Base-by-base conservation (phyloP, 306 rosid species). In the Dalbergia oliveri region DNA sequence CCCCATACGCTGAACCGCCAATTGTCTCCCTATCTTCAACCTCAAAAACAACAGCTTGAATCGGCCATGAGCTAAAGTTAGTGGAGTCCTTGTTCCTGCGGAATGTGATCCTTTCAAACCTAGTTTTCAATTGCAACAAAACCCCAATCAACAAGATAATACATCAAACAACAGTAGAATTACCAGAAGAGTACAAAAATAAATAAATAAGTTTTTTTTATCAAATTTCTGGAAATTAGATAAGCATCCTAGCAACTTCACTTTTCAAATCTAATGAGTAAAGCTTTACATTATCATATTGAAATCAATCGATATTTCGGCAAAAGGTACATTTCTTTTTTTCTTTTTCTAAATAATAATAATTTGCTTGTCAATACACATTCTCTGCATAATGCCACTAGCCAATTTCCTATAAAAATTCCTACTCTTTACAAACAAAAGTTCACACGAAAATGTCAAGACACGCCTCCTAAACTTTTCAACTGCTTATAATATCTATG, bases 1-100 rank as follows among this genome's bases (percentile, higher is more conserved):
- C 98, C 11, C 99, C 98, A 81, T 95, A 95, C 3, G 97, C 99
- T 1, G 99, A 93, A 79, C 99, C 99, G 63, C 99, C 98, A 65
- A 95, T 87, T 39, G 86, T 88, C 82, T 93, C 97, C 71, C 99
- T 95, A 82, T 95, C 99, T 79, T 95, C 99, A 77, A 95, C 99
- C 84, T 95, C 98, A 81, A 95, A 95, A 63, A 95, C 79, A 86
- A 95, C 89, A 41, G 94, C 97, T 66, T 93, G 96, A 78, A 95
- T 76, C 9, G 87, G 85, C 65, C 84, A 82, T 0, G 98, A 89
- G 89, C 92, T 95, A 82, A 88, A 89, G 88, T 95, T 95, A 6
- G 96, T 76, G 6, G 73, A 72, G 12, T 95, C 97, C 78, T 75
- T 85, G 78, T 81, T 70, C 71, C 99, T 92, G 56, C 86, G 86